phyloP scores from a whole-genome alignment of 2,329 filamentous ascomycete species.

The Drechmeria coniospora region DNA sequence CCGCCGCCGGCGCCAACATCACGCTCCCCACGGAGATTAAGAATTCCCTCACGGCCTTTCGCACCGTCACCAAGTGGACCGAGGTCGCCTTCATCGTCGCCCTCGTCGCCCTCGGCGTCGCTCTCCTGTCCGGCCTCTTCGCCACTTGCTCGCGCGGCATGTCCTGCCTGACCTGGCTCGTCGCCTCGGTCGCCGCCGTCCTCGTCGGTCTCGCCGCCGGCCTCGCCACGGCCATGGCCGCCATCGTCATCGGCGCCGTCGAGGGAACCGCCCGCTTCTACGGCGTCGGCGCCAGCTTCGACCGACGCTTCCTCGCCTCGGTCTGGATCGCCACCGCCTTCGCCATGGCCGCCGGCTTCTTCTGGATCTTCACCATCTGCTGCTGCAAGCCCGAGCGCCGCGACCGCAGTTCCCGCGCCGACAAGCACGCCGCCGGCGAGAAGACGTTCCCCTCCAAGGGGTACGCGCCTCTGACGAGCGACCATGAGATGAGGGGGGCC shows the following conservation, averaged over 20 bases:
- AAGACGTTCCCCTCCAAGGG: conserved; percentile 31
- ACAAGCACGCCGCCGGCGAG: conserved; percentile 27
- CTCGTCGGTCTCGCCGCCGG: conserved; percentile 47
- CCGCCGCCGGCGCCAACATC: conserved; percentile 35
- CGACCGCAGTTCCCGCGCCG: conserved; percentile 13
- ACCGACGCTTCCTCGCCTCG: conserved; percentile 52
- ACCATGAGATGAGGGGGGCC: conserved; percentile 21
- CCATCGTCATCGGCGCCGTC: conserved; percentile 43
- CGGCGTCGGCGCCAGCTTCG: conserved; percentile 51
- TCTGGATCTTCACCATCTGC: conserved; percentile 87
- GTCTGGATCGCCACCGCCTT: conserved; percentile 73
- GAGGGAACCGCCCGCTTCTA: conserved; percentile 49
- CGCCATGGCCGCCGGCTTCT: conserved; percentile 58
- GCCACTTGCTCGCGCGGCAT: conserved; percentile 71
- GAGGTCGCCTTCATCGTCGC: conserved; percentile 67
- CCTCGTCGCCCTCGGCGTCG: conserved; percentile 50
- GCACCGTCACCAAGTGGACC: conserved; percentile 64
- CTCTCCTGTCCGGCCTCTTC: conserved; percentile 66
- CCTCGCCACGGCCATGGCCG: conserved; percentile 60
- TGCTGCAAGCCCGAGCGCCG: conserved; percentile 53
- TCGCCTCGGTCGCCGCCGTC: conserved; percentile 46
- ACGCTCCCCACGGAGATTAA: conserved; percentile 53
- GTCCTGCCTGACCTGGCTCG: conserved; percentile 66
- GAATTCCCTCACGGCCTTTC: conserved; percentile 56
- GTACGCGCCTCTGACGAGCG: conserved; percentile 20